Evolutionary conservation across 495 filamentous ascomycete genomes (phyloP), one percentile per base, ranked within the genome.

Genomic region (Penicillium roqueforti): DNA sequence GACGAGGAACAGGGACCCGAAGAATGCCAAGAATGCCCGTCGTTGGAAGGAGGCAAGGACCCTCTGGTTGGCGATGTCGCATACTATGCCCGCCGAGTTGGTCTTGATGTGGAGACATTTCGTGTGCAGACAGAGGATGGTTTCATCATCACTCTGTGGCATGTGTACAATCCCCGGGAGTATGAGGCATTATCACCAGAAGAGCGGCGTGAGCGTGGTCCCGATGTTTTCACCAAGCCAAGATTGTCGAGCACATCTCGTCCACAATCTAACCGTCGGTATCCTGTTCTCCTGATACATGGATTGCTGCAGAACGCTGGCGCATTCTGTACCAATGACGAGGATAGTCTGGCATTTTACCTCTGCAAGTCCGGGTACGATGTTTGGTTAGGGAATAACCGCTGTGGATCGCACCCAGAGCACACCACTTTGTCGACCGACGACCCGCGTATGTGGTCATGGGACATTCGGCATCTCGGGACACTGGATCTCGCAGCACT

Each of bases 401-500:
- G 92, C 20, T 97, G 93, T 65, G 93, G 92, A 11, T 87, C 92
- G 65, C 63, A 78, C 1, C 91, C 92, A 3, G 77, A 83, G 55
- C 92, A 97, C 60, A 81, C 78, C 1, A 73, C 84, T 11, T 75
- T 97, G 40, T 74, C 76, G 1, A 81, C 85, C 54, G 73, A 73
- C 16, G 92, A 97, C 62, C 92, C 92, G 6, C 82, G 92, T 18
- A 96, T 97, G 91, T 97, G 92, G 92, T 81, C 86, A 10, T 97
- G 92, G 92, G 96, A 95, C 61, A 95, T 97, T 51, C 82, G 88
- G 0, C 90, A 96, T 70, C 92, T 97, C 84, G 93, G 92, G 13
- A 84, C 89, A 0, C 81, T 95, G 55, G 92, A 97, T 66, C 80
- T 97, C n/a, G 78, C 93, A 1, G 91, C 91, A 1, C 78, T 97